Evolutionary conservation across 2,329 filamentous ascomycete genomes (phyloP), one percentile per base, ranked within the genome.

Genomic region (Capronia americana): DNA sequence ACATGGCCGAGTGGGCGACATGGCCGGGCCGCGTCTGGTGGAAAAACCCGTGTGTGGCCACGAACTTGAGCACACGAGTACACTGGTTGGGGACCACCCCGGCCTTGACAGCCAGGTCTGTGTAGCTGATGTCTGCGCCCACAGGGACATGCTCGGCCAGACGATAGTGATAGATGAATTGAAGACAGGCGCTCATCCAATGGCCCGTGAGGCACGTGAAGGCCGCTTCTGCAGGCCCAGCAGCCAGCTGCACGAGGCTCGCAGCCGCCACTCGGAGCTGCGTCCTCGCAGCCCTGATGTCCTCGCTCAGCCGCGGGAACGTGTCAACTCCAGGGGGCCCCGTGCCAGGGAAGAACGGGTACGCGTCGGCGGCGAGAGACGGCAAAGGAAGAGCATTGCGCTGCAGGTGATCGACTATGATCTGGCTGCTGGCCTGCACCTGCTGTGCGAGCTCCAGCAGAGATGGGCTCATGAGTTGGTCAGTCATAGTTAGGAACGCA

Each of bases 1-100:
- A 88, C 1, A 81, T 80, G 1, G 84, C 82, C 1, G 84, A 87
- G 73, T 89, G 87, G 8, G 81, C 82, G 66, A 88, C 50, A 34
- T 56, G 26, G 23, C 73, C 75, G 8, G 71, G 59, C 30, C 70
- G 59, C 4, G 75, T 71, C 64, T 77, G 75, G 26, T 28, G 60
- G 48, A 78, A 75, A 11, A 77, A 64, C 4, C 68, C 70, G 63
- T 76, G 71, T 17, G 73, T 70, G 65, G 76, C 76, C 24, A 75
- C 73, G 48, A 73, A 69, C 10, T 73, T 69, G 20, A 77, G 65
- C 5, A 77, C 51, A 14, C 74, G 71, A 30, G 69, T 50, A 14
- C 74, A 57, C 30, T 72, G 62, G 6, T 60, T 58, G 58, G 76
- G 70, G 11, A 67, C 62, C 11, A 77, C 58, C 1, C 62, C 61